A percentile compares a stretch with the other conserved stretches of the same genome.
Evolutionary conservation across 306 rosid species (phyloP).

Genomic region (Boehmeria nivea): DNA sequence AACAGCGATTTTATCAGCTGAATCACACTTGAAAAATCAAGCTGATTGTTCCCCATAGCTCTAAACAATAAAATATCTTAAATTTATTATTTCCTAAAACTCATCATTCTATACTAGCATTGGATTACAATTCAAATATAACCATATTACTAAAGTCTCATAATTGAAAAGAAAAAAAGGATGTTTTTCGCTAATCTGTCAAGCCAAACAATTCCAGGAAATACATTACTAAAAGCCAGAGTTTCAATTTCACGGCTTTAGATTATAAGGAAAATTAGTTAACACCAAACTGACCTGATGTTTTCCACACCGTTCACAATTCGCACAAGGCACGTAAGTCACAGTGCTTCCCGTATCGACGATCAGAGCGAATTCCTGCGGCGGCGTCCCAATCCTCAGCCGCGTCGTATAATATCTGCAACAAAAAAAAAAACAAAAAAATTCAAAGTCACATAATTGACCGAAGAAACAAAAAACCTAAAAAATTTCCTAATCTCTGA

Average conservation of each 20-base stretch:
- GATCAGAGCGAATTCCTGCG: constrained; percentile 44
- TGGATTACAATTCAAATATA: too few relatives aligned
- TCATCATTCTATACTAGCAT: too few relatives aligned
- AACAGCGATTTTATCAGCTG: neutral
- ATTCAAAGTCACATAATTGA: neutral
- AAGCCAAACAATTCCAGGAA: too few relatives aligned
- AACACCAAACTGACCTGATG: constrained; percentile 33
- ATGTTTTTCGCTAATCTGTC: too few relatives aligned
- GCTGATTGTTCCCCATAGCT: too few relatives aligned
- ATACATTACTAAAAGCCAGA: constrained; percentile 10
- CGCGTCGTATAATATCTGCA: constrained; percentile 44
- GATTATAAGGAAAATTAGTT: too few relatives aligned
- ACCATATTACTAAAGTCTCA: too few relatives aligned
- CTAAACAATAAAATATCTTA: neutral
- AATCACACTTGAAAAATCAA: neutral
- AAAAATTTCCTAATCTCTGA: neutral
- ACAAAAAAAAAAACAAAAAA: constrained; percentile 8
- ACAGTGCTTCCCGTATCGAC: constrained; percentile 51
- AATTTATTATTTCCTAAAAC: too few relatives aligned
- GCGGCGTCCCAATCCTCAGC: constrained; percentile 44
- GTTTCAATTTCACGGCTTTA: neutral
- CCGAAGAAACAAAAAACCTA: too few relatives aligned
- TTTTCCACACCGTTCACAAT: constrained; percentile 33
- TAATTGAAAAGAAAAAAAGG: too few relatives aligned
- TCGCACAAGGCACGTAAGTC: constrained; percentile 48